Percentiles rank a stretch among this genome's conserved stretches.
Evolutionary conservation across 106 monocot species (phyloP).

Genomic region (Allium fistulosum): DNA sequence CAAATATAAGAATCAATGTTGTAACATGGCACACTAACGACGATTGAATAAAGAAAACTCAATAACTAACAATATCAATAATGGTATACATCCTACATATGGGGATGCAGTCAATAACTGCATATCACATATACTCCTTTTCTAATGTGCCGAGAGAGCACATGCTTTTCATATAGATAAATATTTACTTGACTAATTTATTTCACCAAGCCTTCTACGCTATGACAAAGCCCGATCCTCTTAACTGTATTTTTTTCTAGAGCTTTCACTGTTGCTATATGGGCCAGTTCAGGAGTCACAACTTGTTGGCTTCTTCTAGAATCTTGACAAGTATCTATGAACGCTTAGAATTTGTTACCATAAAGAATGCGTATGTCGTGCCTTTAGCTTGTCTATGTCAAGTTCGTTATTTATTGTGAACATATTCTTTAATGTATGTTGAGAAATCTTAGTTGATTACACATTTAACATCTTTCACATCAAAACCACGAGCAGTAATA

Average conservation of each 20-base stretch:
- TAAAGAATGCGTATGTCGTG: conserved; percentile 76
- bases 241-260: conserved; percentile 38
- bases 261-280: conserved; percentile 15
- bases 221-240: conserved; percentile 52
- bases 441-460: conserved; percentile 99
- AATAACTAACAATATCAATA: too few species aligned
- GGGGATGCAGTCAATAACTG: too few species aligned
- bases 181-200: too few species aligned
- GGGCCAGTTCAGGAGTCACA: conserved; percentile 54
- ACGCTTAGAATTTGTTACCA: conserved; percentile 48
- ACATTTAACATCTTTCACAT: conserved; percentile 99
- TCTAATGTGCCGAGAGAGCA: too few species aligned
- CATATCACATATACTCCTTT: too few species aligned
- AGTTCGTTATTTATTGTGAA: conserved; percentile 90
- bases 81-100: too few species aligned
- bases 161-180: too few species aligned
- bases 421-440: conserved; percentile 85
- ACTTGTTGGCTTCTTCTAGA: conserved; percentile 74
- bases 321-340: conserved; percentile 75
- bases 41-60: too few species aligned
- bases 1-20: too few species aligned
- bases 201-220: too few species aligned
- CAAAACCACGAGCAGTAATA: too few species aligned
- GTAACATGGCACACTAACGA: too few species aligned
- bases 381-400: conserved; percentile 91